Percentiles rank a stretch among this genome's conserved stretches.
phyloP scores from a whole-genome alignment of 192 early-diverging fungal species.

The Coemansia sp. region DNA sequence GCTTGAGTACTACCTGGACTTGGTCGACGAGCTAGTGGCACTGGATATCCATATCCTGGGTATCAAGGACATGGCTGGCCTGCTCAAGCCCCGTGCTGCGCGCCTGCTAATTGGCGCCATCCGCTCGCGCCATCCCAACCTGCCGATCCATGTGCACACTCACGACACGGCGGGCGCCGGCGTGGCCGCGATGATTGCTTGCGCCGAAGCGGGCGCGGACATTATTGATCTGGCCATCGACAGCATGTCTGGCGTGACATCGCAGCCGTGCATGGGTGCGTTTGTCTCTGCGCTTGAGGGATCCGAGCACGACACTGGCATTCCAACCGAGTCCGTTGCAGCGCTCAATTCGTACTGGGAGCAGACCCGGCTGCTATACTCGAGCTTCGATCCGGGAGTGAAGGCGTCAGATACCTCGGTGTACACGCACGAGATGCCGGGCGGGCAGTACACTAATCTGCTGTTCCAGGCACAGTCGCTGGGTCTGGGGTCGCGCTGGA shows the following conservation, averaged over 20 bases:
- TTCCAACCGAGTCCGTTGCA: constrained; percentile 73
- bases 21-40: constrained; percentile 83
- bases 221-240: constrained; percentile 92
- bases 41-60: constrained; percentile 91
- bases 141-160: constrained; percentile 95
- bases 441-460: constrained; percentile 97
- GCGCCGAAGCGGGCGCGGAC: constrained; percentile 90
- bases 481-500: constrained; percentile 91
- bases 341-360: constrained; percentile 96
- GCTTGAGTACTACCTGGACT: constrained; percentile 88
- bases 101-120: constrained; percentile 84
- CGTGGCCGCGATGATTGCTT: constrained; percentile 92
- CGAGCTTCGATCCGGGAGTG: constrained; percentile 93
- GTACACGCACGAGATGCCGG: constrained; percentile 97
- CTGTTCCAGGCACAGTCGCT: constrained; percentile 96
- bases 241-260: constrained; percentile 92
- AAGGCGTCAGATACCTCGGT: constrained; percentile 87
- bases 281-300: constrained; percentile 82
- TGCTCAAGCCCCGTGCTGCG: constrained; percentile 90
- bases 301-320: constrained; percentile 80
- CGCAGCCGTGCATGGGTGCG: constrained; percentile 97
- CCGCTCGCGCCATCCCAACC: constrained; percentile 77
- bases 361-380: constrained; percentile 92
- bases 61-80: constrained; percentile 97
- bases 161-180: constrained; percentile 98